Evolutionary conservation across 139 green algal genomes (phyloP).

Genomic region (Chlamydomonas asymmetrica): DNA sequence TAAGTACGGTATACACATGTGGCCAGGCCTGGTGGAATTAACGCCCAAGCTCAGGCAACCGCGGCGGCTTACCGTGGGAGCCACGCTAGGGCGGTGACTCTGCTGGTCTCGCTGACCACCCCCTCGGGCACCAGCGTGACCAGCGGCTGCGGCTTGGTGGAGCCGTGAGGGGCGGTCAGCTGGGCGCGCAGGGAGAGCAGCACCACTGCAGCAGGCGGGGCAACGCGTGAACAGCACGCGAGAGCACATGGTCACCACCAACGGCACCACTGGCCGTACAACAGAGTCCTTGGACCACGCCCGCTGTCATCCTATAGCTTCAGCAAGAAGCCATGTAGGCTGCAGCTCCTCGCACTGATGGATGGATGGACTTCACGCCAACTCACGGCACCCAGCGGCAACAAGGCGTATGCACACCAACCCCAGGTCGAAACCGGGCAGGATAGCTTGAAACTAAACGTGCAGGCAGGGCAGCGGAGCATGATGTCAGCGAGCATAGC

Average conservation of each 20-base stretch:
- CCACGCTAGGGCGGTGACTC: conserved; percentile 61
- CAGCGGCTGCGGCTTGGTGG: conserved; percentile 32
- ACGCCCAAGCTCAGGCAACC: no score
- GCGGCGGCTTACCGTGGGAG: conserved; percentile 44
- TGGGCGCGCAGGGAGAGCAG: conserved; percentile 63
- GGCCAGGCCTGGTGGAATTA: no score
- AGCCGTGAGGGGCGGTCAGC: conserved; percentile 36
- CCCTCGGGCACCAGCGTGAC: conserved; percentile 53
- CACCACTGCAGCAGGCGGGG: conserved; percentile 53
- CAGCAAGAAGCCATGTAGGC: not conserved
- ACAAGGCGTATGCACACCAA: not conserved
- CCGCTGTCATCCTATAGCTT: not conserved
- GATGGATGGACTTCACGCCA: not conserved
- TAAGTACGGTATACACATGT: no score
- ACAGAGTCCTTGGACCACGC: not conserved
- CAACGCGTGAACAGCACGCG: no score
- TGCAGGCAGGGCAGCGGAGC: not conserved
- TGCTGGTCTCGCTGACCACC: conserved; percentile 7
- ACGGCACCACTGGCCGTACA: no score
- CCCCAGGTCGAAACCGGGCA: not conserved
- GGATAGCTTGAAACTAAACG: not conserved
- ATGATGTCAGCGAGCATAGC: not conserved
- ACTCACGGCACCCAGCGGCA: not conserved
- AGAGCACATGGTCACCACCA: no score
- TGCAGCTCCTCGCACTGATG: not conserved